Conservation (phyloP, 495 filamentous ascomycete genomes). For the Hyphodiscus hymeniophilus region DNA sequence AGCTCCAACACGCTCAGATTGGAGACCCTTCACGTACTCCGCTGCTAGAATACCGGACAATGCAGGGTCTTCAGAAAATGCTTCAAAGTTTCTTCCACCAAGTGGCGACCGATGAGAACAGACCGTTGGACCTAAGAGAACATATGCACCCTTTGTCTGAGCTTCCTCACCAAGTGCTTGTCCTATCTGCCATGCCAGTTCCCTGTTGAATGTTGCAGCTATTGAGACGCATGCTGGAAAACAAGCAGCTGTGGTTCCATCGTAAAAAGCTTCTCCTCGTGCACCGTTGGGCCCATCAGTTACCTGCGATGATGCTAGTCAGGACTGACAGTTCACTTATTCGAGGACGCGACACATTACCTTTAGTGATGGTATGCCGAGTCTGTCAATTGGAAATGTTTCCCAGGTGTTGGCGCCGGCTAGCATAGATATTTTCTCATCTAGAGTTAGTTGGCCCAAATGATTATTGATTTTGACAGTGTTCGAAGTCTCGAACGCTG, state of each 20-base stretch:
- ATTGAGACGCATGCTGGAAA: constrained; percentile 31
- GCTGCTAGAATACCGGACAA: constrained; percentile 60
- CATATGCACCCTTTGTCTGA: constrained; percentile 57
- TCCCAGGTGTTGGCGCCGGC: neutral
- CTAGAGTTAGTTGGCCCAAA: constrained; percentile 10
- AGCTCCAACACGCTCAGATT: constrained; percentile 57
- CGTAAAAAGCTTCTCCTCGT: neutral
- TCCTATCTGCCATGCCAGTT: constrained; percentile 50
- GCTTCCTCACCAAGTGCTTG: constrained; percentile 58
- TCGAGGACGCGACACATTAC: neutral
- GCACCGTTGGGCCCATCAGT: constrained; percentile 4
- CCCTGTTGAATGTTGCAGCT: constrained; percentile 59
- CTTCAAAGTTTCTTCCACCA: constrained; percentile 71
- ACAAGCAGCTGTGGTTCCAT: neutral
- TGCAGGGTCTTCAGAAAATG: constrained; percentile 66
- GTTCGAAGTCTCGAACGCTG: too few species aligned
- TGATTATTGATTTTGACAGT: constrained; percentile 1
- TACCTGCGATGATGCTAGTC: neutral
- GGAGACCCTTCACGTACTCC: constrained; percentile 54
- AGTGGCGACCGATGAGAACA: constrained; percentile 64
- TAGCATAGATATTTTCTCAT: constrained; percentile 3
- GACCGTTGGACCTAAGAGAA: constrained; percentile 65
- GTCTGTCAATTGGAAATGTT: neutral
- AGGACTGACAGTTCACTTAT: neutral
- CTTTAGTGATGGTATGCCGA: neutral